A percentile compares a stretch with the other conserved stretches of the same genome.
These are phyloP conservation scores for Xylaria sp. DNA, from an alignment of 495 filamentous ascomycete species.

Conservation along the genomic window DNA sequence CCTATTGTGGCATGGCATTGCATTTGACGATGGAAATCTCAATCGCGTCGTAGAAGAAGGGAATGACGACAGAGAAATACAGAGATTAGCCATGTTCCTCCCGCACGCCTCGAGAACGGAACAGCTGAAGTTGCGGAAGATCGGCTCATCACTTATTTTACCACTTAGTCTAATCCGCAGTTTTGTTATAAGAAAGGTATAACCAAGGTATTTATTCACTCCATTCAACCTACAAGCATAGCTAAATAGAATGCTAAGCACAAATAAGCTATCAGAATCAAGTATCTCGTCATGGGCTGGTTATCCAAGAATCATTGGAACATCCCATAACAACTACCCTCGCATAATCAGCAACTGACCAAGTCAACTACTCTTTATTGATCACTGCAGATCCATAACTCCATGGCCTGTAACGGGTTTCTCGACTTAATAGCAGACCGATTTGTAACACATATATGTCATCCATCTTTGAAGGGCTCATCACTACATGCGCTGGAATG, in stretches of 20 bases:
- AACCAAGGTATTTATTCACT: constrained; percentile 2
- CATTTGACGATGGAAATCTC: constrained; percentile 62
- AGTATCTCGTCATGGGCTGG: neutral
- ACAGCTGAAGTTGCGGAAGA: constrained; percentile 11
- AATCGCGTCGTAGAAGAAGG: constrained; percentile 59
- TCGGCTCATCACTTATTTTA: constrained; percentile 25
- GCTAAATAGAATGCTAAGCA: neutral
- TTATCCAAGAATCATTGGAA: neutral
- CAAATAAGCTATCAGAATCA: neutral
- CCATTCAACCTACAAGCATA: neutral
- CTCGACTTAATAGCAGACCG: no score
- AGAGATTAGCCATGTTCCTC: constrained; percentile 49
- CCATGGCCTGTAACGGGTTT: neutral
- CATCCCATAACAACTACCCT: neutral
- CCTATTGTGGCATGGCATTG: constrained; percentile 66
- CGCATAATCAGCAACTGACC: neutral
- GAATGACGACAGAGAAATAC: constrained; percentile 56
- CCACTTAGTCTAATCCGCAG: constrained; percentile 30
- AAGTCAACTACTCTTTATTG: neutral
- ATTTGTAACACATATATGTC: neutral
- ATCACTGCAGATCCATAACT: neutral
- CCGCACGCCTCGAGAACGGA: constrained; percentile 17
- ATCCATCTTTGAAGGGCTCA: neutral
- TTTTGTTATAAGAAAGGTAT: constrained; percentile 29
- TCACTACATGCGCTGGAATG: neutral